Evolutionary conservation across 768 basidiomycete species (phyloP).

Genomic region (Hirschioporus abietinus): DNA sequence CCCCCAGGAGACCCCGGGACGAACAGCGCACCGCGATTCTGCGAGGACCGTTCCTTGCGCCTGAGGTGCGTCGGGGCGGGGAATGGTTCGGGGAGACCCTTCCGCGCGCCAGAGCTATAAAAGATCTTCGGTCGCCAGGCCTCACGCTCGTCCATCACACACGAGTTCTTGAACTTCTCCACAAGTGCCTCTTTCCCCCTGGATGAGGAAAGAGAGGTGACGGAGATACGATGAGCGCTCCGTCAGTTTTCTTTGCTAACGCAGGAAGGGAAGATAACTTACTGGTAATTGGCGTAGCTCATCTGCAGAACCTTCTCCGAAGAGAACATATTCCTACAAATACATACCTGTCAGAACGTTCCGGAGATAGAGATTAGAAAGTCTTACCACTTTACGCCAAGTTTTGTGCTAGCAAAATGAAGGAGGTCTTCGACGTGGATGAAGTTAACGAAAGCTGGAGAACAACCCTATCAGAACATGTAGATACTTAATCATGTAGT

Average conservation of each 20-base stretch:
- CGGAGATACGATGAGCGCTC: not conserved
- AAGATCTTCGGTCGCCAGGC: constrained; percentile 84
- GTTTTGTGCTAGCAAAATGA: constrained; percentile 62
- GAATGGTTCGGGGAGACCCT: constrained; percentile 77
- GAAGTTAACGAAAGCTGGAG: constrained; percentile 89
- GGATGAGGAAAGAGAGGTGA: not conserved
- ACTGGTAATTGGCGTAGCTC: constrained; percentile 93
- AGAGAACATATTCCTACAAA: constrained; percentile 80
- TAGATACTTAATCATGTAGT: constrained; percentile 1
- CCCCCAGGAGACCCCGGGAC: constrained; percentile 34
- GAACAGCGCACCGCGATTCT: constrained; percentile 70
- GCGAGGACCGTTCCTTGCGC: constrained; percentile 77
- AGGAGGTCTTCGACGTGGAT: constrained; percentile 74
- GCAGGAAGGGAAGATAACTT: constrained; percentile 25
- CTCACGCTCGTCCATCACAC: constrained; percentile 83
- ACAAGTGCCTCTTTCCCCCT: constrained; percentile 89
- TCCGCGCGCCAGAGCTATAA: constrained; percentile 64
- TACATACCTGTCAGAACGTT: constrained; percentile 7
- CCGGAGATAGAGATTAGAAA: constrained; percentile 4
- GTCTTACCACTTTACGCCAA: constrained; percentile 78
- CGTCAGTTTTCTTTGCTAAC: constrained; percentile 1
- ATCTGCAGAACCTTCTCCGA: constrained; percentile 88
- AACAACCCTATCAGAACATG: constrained; percentile 64
- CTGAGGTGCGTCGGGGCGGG: constrained; percentile 76
- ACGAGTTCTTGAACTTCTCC: constrained; percentile 89